A percentile compares a stretch with the other conserved stretches of the same genome.
Evolutionary conservation across 768 basidiomycete genomes (phyloP).

Genomic region (Cystobasidium ongulense): DNA sequence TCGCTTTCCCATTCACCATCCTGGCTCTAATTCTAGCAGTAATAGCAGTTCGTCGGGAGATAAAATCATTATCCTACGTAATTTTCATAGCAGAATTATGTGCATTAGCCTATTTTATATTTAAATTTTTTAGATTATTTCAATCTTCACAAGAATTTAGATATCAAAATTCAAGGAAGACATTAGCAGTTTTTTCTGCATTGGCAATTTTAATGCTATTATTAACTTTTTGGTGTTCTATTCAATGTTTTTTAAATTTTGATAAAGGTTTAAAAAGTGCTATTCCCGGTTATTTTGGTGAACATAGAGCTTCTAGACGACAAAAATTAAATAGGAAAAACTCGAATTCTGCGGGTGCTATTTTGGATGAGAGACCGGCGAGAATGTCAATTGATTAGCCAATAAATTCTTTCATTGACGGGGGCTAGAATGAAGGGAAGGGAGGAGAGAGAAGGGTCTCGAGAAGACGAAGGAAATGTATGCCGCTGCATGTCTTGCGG

Average conservation of each 20-base stretch:
- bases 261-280: constrained; percentile 13
- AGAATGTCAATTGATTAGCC: constrained; percentile 29
- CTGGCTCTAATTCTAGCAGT: constrained; percentile 18
- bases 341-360: background rate
- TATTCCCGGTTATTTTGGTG: constrained; percentile 19
- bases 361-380: background rate
- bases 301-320: constrained; percentile 10
- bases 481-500: background rate
- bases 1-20: constrained; percentile 29
- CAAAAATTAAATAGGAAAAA: constrained; percentile 12
- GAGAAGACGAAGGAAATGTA: background rate
- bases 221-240: constrained; percentile 5
- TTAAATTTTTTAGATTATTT: constrained; percentile 29
- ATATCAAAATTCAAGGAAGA: constrained; percentile 15
- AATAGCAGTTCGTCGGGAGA: constrained; percentile 27
- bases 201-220: constrained; percentile 30
- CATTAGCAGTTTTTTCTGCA: constrained; percentile 30
- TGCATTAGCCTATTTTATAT: constrained; percentile 26
- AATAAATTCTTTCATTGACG: too few species aligned
- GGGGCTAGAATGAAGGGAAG: background rate
- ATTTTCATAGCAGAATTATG: constrained; percentile 23
- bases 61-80: constrained; percentile 7
- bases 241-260: constrained; percentile 21
- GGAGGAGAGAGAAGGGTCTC: background rate
- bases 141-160: constrained; percentile 11